Percentiles rank a stretch among this genome's conserved stretches.
Conservation (phyloP, 805 yeast species). For the Lachancea thermotolerans region DNA sequence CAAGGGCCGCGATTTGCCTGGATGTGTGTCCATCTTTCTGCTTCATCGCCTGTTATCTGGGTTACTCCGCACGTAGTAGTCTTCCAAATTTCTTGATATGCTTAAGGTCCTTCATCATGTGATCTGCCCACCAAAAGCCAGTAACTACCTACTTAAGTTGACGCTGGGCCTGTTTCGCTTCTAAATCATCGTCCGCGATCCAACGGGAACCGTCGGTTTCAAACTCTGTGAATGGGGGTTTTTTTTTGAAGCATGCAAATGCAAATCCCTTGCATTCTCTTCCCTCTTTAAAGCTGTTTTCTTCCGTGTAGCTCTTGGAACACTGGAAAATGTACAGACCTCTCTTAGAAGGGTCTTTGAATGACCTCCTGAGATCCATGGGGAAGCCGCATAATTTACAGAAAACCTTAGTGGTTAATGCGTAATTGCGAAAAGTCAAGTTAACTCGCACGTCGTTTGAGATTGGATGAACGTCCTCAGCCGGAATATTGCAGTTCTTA, state of each 20-base stretch:
- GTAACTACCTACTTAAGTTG: no score
- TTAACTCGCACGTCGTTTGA: constrained; percentile 51
- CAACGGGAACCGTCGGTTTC: constrained; percentile 37
- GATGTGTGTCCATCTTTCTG: no score
- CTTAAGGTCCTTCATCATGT: neutral
- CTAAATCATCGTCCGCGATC: constrained; percentile 39
- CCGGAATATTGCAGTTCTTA: constrained; percentile 29
- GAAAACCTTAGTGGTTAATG: constrained; percentile 35
- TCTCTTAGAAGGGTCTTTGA: constrained; percentile 37
- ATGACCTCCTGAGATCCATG: constrained; percentile 51
- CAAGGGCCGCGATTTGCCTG: no score
- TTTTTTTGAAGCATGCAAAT: constrained; percentile 42
- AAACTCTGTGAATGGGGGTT: constrained; percentile 31
- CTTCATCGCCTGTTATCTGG: no score
- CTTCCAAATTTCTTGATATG: neutral
- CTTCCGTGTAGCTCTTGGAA: constrained; percentile 36
- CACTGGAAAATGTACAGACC: constrained; percentile 69
- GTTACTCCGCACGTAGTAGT: neutral
- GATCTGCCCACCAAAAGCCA: neutral
- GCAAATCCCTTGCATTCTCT: constrained; percentile 43
- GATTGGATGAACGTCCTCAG: constrained; percentile 40
- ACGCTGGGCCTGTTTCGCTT: constrained; percentile 11
- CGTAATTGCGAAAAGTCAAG: constrained; percentile 57
- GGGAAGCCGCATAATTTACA: constrained; percentile 38
- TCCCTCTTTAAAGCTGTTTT: constrained; percentile 6